Evolutionary conservation across 176 grass and related monocot species (phyloP).

Genomic region (Oryza longistaminata): DNA sequence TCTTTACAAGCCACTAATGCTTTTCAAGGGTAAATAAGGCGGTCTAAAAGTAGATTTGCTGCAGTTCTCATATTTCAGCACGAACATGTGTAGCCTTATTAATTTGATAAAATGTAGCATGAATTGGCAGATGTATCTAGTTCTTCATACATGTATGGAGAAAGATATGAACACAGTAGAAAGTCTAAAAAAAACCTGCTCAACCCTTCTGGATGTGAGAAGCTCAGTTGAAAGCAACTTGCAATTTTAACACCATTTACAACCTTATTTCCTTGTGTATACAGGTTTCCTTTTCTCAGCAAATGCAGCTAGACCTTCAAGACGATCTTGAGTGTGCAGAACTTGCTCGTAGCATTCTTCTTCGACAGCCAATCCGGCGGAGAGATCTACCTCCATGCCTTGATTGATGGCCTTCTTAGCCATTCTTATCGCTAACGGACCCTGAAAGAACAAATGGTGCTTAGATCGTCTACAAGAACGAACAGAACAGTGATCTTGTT

Average conservation of each 20-base stretch:
- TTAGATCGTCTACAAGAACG: slow-evolving; percentile 10
- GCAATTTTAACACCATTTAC: background rate
- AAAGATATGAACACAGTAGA: slow-evolving; percentile 1
- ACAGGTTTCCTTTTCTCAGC: slow-evolving; percentile 85
- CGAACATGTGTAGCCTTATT: background rate
- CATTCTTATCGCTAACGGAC: slow-evolving; percentile 79
- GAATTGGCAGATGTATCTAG: background rate
- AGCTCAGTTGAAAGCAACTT: background rate
- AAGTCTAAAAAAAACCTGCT: background rate
- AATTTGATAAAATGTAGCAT: slow-evolving; percentile 26
- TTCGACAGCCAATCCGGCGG: slow-evolving; percentile 58
- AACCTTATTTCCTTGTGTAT: slow-evolving; percentile 62
- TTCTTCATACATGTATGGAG: slow-evolving; percentile 11
- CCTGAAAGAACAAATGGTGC: slow-evolving; percentile 45
- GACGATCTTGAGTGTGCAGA: slow-evolving; percentile 72
- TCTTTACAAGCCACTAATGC: background rate
- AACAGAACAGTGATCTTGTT: background rate
- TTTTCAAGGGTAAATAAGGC: background rate
- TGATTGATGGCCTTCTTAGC: slow-evolving; percentile 84
- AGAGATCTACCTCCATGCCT: slow-evolving; percentile 60
- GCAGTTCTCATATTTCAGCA: background rate
- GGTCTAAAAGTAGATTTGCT: background rate
- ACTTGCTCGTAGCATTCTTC: slow-evolving; percentile 81
- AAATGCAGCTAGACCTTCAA: slow-evolving; percentile 91
- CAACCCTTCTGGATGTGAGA: background rate